A percentile compares a stretch with the other conserved stretches of the same genome.
phyloP scores from a whole-genome alignment of 192 early-diverging fungal genomes.

The Coemansia asiatica region DNA sequence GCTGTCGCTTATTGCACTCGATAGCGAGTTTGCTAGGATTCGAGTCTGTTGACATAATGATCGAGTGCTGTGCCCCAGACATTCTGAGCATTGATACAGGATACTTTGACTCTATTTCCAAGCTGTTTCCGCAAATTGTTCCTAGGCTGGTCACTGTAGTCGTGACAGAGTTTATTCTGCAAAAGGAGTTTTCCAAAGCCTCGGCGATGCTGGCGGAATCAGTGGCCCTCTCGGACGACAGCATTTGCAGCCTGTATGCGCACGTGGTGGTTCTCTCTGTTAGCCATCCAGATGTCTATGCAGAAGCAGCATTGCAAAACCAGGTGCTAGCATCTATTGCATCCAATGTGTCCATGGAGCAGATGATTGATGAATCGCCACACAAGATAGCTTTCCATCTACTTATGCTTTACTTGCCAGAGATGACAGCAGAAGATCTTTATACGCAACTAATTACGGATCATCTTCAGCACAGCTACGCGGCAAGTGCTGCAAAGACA shows the following conservation, averaged over 20 bases:
- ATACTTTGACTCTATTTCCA: slow-evolving; percentile 10
- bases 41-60: slow-evolving; percentile 7
- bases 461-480: background rate
- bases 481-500: background rate
- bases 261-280: slow-evolving; percentile 26
- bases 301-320: slow-evolving; percentile 7
- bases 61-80: slow-evolving; percentile 17
- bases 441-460: slow-evolving; percentile 6
- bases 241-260: slow-evolving; percentile 21
- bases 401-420: slow-evolving; percentile 23
- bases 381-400: slow-evolving; percentile 20
- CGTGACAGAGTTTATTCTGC: slow-evolving; percentile 35
- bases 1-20: slow-evolving; percentile 21
- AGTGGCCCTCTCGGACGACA: background rate
- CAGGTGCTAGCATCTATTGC: slow-evolving; percentile 19
- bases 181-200: slow-evolving; percentile 19
- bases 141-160: slow-evolving; percentile 11
- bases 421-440: slow-evolving; percentile 8
- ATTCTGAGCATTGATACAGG: slow-evolving; percentile 29
- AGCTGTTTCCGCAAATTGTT: background rate
- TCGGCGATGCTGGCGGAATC: background rate
- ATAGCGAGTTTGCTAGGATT: slow-evolving; percentile 21
- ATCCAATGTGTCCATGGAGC: slow-evolving; percentile 10
- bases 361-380: slow-evolving; percentile 13
- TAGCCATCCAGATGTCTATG: slow-evolving; percentile 16